phyloP scores from a whole-genome alignment of 2,329 filamentous ascomycete species.

The Pseudogymnoascus sp. region DNA sequence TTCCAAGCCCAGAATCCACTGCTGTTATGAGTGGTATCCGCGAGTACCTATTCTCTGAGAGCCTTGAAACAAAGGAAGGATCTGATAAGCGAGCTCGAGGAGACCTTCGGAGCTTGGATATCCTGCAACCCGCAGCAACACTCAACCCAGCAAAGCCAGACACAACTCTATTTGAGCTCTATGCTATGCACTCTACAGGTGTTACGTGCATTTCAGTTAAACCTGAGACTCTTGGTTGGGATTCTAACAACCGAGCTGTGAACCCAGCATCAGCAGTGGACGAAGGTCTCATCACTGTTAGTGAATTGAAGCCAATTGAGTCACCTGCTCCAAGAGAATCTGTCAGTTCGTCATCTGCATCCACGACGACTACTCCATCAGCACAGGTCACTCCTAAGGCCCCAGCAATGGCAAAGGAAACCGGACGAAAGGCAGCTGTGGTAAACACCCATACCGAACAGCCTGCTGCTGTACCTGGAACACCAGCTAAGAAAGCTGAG shows the following conservation, averaged over 20 bases:
- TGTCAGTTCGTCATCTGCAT: neutral
- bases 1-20: constrained; percentile 84
- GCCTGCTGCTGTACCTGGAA: constrained; percentile 14
- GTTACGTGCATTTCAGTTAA: constrained; percentile 85
- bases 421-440: constrained; percentile 20
- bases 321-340: constrained; percentile 27
- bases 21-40: constrained; percentile 95
- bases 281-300: constrained; percentile 64
- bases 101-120: constrained; percentile 79
- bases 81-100: constrained; percentile 52
- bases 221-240: constrained; percentile 86
- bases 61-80: constrained; percentile 4
- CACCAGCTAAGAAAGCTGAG: constrained; percentile 31
- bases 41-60: constrained; percentile 73
- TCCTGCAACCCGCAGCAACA: constrained; percentile 62
- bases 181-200: constrained; percentile 94
- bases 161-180: constrained; percentile 80
- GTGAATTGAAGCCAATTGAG: constrained; percentile 48
- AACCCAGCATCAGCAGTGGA: constrained; percentile 67
- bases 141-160: constrained; percentile 59
- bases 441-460: constrained; percentile 18
- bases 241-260: constrained; percentile 79
- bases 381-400: constrained; percentile 15
- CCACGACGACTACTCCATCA: neutral
- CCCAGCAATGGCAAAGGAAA: constrained; percentile 17